Evolutionary conservation across 2,329 filamentous ascomycete species (phyloP).

Genomic region (Colletotrichum simmondsii): DNA sequence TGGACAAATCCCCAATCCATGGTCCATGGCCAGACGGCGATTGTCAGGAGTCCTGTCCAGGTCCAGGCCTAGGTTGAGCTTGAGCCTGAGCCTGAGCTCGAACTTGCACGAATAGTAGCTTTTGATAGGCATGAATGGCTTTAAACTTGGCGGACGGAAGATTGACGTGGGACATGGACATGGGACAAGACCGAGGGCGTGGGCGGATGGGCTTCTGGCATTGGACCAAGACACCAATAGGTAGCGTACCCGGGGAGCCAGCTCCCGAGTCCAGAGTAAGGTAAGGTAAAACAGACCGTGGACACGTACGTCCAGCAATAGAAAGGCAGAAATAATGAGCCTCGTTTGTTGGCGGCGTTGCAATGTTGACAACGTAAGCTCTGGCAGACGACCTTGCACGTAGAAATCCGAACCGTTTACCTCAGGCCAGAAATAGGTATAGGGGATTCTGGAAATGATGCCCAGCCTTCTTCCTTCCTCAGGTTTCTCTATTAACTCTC

Average conservation of each 20-base stretch:
- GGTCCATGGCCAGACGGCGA: constrained; percentile 8
- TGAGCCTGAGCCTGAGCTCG: neutral
- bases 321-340: neutral
- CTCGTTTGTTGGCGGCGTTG: neutral
- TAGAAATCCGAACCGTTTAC: neutral
- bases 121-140: no score
- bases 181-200: constrained; percentile 1
- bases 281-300: neutral
- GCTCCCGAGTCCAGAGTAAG: neutral
- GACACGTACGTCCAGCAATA: neutral
- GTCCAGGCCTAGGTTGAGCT: neutral
- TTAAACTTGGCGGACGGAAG: neutral
- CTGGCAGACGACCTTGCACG: no score
- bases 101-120: neutral
- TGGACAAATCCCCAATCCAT: no score
- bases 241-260: neutral
- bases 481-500: neutral
- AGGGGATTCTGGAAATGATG: neutral
- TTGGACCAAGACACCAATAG: constrained; percentile 23
- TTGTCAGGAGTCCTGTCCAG: constrained; percentile 10
- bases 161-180: neutral
- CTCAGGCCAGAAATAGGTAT: neutral
- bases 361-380: neutral
- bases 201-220: constrained; percentile 12
- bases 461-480: neutral